phyloP scores from a whole-genome alignment of 2,329 filamentous ascomycete genomes.

The Aurifilum marmelostoma region DNA sequence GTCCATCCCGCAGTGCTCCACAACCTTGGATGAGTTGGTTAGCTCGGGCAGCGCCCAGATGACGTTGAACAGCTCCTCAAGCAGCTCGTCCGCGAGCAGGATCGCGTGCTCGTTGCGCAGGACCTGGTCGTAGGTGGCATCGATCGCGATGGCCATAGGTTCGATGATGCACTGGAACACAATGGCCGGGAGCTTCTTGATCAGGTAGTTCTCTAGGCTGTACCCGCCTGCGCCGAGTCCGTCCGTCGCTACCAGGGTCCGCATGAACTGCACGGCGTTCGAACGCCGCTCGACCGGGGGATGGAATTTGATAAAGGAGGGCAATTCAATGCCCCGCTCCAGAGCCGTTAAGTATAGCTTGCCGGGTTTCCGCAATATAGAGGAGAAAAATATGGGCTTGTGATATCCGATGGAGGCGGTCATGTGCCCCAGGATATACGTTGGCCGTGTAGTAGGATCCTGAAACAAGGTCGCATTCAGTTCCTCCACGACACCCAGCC shows the following conservation, averaged over 20 bases:
- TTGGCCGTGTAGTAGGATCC: conserved; percentile 66
- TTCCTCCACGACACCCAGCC: conserved; percentile 77
- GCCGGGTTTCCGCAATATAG: conserved; percentile 42
- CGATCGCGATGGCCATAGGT: conserved; percentile 77
- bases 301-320: conserved; percentile 30
- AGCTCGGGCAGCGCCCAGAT: conserved; percentile 76
- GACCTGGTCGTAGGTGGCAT: conserved; percentile 74
- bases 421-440: conserved; percentile 73
- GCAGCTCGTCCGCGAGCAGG: conserved; percentile 68
- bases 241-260: conserved; percentile 64
- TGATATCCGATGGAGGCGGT: conserved; percentile 51
- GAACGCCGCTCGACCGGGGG: conserved; percentile 34
- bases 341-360: conserved; percentile 41
- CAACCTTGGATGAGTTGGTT: conserved; percentile 60
- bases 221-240: conserved; percentile 64
- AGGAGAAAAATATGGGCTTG: conserved; percentile 43
- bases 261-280: conserved; percentile 58
- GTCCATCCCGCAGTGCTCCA: conserved; percentile 59
- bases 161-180: conserved; percentile 78
- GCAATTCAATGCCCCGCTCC: conserved; percentile 23
- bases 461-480: conserved; percentile 74
- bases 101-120: conserved; percentile 68
- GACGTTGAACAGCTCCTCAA: conserved; percentile 75
- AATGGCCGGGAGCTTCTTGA: conserved; percentile 77
- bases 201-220: conserved; percentile 64